Percentiles rank a stretch among this genome's conserved stretches.
Conservation (phyloP, 2,329 filamentous ascomycete species). For the Zymoseptoria ardabiliae region DNA sequence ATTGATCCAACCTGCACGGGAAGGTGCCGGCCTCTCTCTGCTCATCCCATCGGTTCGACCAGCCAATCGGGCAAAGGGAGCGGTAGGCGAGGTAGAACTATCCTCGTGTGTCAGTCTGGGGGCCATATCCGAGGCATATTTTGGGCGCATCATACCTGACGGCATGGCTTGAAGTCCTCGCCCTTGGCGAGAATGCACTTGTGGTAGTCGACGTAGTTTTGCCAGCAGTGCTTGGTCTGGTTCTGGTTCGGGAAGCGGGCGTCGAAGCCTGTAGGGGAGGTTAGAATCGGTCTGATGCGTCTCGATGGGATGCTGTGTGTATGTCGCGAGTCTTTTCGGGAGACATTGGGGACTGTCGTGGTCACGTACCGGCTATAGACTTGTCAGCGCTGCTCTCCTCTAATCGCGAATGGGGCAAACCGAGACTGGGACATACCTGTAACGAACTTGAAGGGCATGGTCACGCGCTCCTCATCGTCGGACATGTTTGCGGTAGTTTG, state of each 20-base stretch:
- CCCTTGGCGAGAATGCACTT: constrained; percentile 99
- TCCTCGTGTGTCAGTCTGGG: not conserved
- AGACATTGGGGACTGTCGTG: not conserved
- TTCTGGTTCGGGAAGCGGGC: constrained; percentile 98
- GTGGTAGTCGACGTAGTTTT: constrained; percentile 99
- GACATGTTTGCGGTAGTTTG: constrained; percentile 65
- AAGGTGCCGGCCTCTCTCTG: constrained; percentile 66
- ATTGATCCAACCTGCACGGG: constrained; percentile 44
- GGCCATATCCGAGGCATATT: not conserved
- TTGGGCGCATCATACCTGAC: constrained; percentile 59
- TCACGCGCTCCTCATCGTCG: constrained; percentile 80
- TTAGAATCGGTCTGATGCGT: constrained; percentile 1
- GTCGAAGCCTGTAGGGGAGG: constrained; percentile 69
- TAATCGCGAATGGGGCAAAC: not conserved
- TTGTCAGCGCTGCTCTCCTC: constrained; percentile 16
- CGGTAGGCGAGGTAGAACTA: constrained; percentile 96
- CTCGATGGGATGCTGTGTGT: not conserved
- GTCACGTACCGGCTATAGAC: constrained; percentile 28
- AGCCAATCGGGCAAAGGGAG: constrained; percentile 92
- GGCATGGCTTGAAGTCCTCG: constrained; percentile 95
- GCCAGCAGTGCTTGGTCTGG: constrained; percentile 99
- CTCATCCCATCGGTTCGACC: constrained; percentile 93
- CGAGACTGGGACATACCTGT: constrained; percentile 62
- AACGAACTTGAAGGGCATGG: constrained; percentile 99
- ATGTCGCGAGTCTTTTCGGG: not conserved